Conservation (phyloP, 371 early-diverging fungal species). For the Batrachochytrium dendrobatidis region DNA sequence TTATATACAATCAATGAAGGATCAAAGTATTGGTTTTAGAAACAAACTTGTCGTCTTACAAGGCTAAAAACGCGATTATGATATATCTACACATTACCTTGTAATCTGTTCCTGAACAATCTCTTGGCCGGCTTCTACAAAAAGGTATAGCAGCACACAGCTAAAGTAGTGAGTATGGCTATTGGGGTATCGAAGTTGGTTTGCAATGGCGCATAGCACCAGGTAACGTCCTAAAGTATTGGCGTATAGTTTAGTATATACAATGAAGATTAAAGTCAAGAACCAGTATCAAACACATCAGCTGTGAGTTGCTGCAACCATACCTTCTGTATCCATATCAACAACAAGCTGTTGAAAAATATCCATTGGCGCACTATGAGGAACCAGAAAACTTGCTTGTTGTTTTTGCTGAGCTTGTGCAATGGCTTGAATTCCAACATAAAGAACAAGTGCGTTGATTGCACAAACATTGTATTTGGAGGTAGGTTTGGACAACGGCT, state of each 20-base stretch:
- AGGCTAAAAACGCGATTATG: no score
- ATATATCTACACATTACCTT: conserved; percentile 26
- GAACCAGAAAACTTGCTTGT: conserved; percentile 23
- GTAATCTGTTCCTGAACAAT: conserved; percentile 90
- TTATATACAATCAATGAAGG: not conserved
- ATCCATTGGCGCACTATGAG: conserved; percentile 73
- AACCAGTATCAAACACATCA: not conserved
- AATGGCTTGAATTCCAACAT: conserved; percentile 76
- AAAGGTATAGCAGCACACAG: conserved; percentile 68
- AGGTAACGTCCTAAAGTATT: conserved; percentile 63
- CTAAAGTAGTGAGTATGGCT: conserved; percentile 93
- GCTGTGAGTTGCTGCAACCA: not conserved
- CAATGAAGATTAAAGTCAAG: not conserved
- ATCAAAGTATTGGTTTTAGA: not conserved
- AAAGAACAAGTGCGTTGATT: conserved; percentile 83
- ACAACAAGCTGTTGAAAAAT: conserved; percentile 72
- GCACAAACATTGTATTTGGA: conserved; percentile 67
- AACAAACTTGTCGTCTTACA: not conserved
- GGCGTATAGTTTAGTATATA: not conserved
- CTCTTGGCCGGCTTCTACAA: conserved; percentile 76
- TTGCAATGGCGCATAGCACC: conserved; percentile 86
- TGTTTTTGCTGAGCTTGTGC: conserved; percentile 44
- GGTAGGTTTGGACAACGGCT: conserved; percentile 1
- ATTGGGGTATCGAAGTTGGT: conserved; percentile 95
- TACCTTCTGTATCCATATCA: conserved; percentile 78